Percentiles rank a stretch among this genome's conserved stretches.
Conservation (phyloP, 306 rosid genomes). For the Rosa persica region DNA sequence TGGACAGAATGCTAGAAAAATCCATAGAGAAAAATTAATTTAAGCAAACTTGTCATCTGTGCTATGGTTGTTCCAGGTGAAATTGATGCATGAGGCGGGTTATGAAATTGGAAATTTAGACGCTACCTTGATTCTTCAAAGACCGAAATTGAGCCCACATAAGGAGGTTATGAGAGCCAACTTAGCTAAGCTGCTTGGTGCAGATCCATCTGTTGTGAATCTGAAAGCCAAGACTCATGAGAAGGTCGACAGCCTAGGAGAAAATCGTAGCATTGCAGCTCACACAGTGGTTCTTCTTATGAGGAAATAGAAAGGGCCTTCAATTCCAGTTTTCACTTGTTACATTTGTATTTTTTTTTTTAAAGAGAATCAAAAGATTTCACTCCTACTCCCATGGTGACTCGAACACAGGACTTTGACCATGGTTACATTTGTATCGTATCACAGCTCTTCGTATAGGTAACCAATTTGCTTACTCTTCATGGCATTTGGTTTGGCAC, state of each 20-base stretch:
- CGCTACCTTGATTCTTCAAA: slow-evolving; percentile 89
- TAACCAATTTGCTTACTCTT: neutral
- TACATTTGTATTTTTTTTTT: slow-evolving; percentile 7
- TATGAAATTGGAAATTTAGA: slow-evolving; percentile 91
- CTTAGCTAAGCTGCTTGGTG: slow-evolving; percentile 86
- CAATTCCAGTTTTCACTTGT: neutral
- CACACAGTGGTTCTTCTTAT: slow-evolving; percentile 94
- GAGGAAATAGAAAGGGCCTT: slow-evolving; percentile 51
- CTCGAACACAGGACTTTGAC: too few species aligned
- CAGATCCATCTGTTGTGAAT: slow-evolving; percentile 79
- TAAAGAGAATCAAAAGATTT: too few species aligned
- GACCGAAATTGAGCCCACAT: slow-evolving; percentile 93
- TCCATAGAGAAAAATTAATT: neutral
- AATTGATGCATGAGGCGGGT: slow-evolving; percentile 88
- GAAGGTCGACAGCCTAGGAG: slow-evolving; percentile 96
- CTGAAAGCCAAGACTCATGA: slow-evolving; percentile 97
- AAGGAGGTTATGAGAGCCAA: slow-evolving; percentile 85
- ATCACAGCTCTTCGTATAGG: neutral
- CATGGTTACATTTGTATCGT: neutral
- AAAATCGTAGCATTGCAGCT: slow-evolving; percentile 93
- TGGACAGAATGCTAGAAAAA: neutral
- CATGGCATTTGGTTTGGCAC: slow-evolving; percentile 5
- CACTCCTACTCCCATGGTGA: too few species aligned
- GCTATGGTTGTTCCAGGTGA: slow-evolving; percentile 55
- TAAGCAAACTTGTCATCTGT: slow-evolving; percentile 14